phyloP scores from a whole-genome alignment of 2,329 filamentous ascomycete genomes.

The Juglanconis sp. region DNA sequence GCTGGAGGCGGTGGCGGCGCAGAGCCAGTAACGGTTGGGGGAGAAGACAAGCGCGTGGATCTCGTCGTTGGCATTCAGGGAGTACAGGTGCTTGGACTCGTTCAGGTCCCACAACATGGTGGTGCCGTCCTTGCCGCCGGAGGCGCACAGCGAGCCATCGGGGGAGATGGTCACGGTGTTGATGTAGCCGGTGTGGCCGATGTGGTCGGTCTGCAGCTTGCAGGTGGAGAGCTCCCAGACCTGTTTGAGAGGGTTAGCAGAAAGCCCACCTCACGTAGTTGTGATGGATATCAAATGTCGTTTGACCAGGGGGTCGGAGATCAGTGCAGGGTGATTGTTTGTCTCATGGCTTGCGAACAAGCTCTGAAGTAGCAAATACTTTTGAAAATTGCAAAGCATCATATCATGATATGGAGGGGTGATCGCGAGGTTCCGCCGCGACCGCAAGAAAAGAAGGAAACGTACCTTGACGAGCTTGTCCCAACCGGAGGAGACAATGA shows the following conservation, averaged over 20 bases:
- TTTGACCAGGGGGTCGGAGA: constrained; percentile 31
- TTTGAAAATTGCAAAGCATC: constrained; percentile 82
- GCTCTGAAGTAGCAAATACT: constrained; percentile 99
- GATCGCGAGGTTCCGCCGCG: constrained; percentile 10
- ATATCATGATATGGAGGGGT: constrained; percentile 49
- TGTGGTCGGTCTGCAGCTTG: constrained; percentile 99
- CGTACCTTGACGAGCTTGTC: constrained; percentile 99
- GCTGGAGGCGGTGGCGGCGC: constrained; percentile 92
- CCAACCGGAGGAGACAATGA: constrained; percentile 98
- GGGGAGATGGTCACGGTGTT: constrained; percentile 99
- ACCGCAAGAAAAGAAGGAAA: constrained; percentile 24
- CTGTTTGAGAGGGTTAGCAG: constrained; percentile 47
- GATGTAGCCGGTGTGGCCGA: constrained; percentile 99
- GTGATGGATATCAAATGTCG: not conserved
- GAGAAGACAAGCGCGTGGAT: constrained; percentile 99
- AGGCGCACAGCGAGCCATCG: constrained; percentile 97
- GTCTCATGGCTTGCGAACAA: constrained; percentile 86
- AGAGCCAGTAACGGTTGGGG: constrained; percentile 99
- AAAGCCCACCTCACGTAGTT: not conserved
- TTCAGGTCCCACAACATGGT: constrained; percentile 99
- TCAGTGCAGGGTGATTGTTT: constrained; percentile 90
- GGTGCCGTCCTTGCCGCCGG: constrained; percentile 98
- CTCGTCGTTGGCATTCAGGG: constrained; percentile 97
- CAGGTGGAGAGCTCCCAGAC: constrained; percentile 99
- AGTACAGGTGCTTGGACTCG: constrained; percentile 99